Conservation (phyloP, 2,329 filamentous ascomycete genomes). For the Westerdykella ornata region DNA sequence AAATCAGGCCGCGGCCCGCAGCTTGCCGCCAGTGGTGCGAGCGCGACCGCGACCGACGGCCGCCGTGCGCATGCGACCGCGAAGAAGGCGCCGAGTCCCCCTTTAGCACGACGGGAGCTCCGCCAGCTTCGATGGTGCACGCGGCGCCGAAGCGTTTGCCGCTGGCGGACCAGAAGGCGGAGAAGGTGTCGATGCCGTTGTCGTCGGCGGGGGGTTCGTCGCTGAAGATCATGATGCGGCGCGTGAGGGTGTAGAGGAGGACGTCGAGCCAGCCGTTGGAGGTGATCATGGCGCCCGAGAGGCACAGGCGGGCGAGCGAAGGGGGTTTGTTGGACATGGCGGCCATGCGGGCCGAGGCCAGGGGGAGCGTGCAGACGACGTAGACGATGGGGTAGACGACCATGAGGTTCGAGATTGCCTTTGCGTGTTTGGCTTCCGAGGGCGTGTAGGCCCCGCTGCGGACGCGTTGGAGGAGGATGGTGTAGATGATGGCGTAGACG, state of each 20-base stretch:
- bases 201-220: conserved; percentile 39
- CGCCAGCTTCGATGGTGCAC: conserved; percentile 38
- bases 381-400: conserved; percentile 64
- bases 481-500: conserved; percentile 44
- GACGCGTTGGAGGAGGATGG: conserved; percentile 37
- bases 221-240: conserved; percentile 49
- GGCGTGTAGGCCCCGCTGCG: conserved; percentile 32
- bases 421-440: conserved; percentile 30
- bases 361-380: conserved; percentile 59
- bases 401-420: conserved; percentile 50
- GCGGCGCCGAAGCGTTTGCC: conserved; percentile 39
- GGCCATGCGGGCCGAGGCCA: conserved; percentile 58
- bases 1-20: conserved; percentile 13
- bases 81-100: background rate
- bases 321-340: conserved; percentile 51
- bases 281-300: conserved; percentile 51
- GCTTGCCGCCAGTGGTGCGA: no score
- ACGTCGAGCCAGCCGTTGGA: conserved; percentile 55
- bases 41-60: background rate
- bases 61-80: background rate
- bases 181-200: conserved; percentile 34
- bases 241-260: conserved; percentile 52
- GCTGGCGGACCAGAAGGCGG: conserved; percentile 28
- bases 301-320: conserved; percentile 43
- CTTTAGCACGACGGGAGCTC: background rate